A percentile compares a stretch with the other conserved stretches of the same genome.
Conservation (phyloP, 345 rosid species). For the Turnera subulata region DNA sequence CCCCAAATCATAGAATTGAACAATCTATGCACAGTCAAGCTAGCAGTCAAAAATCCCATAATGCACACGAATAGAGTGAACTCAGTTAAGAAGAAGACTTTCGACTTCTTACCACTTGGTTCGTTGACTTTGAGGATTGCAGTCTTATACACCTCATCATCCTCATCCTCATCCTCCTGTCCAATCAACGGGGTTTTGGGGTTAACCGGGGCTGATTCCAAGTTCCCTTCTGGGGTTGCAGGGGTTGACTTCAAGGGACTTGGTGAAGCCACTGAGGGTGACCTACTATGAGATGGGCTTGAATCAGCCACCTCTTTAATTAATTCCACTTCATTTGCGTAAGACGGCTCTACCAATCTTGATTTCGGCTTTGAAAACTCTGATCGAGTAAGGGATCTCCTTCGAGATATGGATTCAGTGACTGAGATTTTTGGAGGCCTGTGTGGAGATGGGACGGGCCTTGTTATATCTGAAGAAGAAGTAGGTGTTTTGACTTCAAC, state of each 20-base stretch:
- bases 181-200: slow-evolving; percentile 33
- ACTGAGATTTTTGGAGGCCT: slow-evolving; percentile 54
- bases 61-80: slow-evolving; percentile 37
- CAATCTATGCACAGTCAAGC: slow-evolving; percentile 44
- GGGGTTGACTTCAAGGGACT: slow-evolving; percentile 31
- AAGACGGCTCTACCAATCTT: slow-evolving; percentile 66
- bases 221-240: slow-evolving; percentile 16
- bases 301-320: slow-evolving; percentile 38
- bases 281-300: slow-evolving; percentile 33
- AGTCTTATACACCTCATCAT: slow-evolving; percentile 41
- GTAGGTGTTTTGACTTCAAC: slow-evolving; percentile 17
- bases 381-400: slow-evolving; percentile 52
- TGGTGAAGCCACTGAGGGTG: slow-evolving; percentile 43
- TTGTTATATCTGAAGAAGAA: slow-evolving; percentile 19
- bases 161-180: slow-evolving; percentile 41
- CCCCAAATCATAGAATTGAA: slow-evolving; percentile 42
- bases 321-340: slow-evolving; percentile 23
- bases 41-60: slow-evolving; percentile 43
- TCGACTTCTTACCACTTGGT: slow-evolving; percentile 39
- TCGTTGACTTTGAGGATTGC: slow-evolving; percentile 27
- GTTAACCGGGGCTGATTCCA: slow-evolving; percentile 26
- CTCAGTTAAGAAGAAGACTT: slow-evolving; percentile 29
- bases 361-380: slow-evolving; percentile 68
- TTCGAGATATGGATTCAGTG: slow-evolving; percentile 33
- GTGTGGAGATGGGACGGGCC: slow-evolving; percentile 1